Base-by-base conservation (phyloP, 2,329 filamentous ascomycete genomes). In the Hypoxylon sp. region DNA sequence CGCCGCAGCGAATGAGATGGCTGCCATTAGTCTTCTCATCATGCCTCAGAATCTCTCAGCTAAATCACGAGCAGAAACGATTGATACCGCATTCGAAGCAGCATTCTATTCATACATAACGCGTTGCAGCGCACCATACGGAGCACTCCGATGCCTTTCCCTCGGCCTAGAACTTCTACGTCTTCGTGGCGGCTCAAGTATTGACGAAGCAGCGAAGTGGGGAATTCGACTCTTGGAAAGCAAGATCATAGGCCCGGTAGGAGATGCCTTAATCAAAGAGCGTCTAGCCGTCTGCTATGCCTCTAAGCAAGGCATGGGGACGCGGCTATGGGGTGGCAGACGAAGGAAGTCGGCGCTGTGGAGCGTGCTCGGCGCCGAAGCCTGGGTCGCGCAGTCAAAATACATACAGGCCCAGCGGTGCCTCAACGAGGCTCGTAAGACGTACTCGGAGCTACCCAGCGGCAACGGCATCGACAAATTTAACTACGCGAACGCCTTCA, bases 1-100 rank as follows among this genome's bases (percentile, higher is more conserved):
- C 78, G 96, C 96, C 0, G 95, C 93, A 3, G 92, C 93, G 1
- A 95, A 97, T 78, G 96, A 99, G 83, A 98, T 99, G 95, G 91
- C 92, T 31, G 94, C 93, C 4, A 83, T 98, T 11, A 93, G 93
- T 74, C 88, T 93, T 44, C 87, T 99, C 35, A 86, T 99, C 67
- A 90, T 91, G 74, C 90, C 93, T 0, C 88, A 92, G 67, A 86
- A 87, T 14, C 84, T 92, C 69, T 90, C 89, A 1, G 90, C 91
- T 13, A 97, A 94, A 78, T 89, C 88, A 29, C 90, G 95, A 67
- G 84, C 91, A 1, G 96, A 98, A 74, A 91, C 89, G 4, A 87
- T 98, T 42, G 93, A 97, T 74, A 88, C 93, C 73, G 93, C 96
- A 87, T 86, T 99, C 11, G 95, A 98, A 76, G 92, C 93, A 2